Conservation (phyloP, 1,284 basidiomycete species). For the Xerocomus subilludens region DNA sequence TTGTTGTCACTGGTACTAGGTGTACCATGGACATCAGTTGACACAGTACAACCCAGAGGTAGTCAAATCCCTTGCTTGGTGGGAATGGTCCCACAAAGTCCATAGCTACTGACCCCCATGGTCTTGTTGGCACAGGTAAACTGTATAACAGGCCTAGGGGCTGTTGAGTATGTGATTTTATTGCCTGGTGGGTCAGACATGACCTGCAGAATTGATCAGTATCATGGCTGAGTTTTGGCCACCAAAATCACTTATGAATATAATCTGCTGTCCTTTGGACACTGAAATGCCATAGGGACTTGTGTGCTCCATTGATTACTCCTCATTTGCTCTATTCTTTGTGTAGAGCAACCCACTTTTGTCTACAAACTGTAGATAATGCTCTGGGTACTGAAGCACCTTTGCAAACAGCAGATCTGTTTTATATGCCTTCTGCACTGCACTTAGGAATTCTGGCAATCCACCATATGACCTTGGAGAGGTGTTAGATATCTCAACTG, state of each 20-base stretch:
- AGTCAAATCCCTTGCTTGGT: too few relatives aligned
- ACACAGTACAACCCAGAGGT: slow-evolving; percentile 51
- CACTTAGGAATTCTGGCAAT: neutral
- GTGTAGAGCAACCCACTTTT: neutral
- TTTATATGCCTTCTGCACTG: neutral
- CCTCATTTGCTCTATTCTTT: neutral
- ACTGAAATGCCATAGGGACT: slow-evolving; percentile 43
- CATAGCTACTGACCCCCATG: neutral
- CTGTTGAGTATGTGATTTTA: neutral
- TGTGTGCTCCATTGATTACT: slow-evolving; percentile 25
- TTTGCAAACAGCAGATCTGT: neutral
- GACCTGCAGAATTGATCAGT: slow-evolving; percentile 31
- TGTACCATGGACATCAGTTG: slow-evolving; percentile 54
- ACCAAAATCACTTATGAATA: slow-evolving; percentile 9
- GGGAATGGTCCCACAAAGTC: neutral
- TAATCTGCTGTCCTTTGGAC: slow-evolving; percentile 16
- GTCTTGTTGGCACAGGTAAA: neutral
- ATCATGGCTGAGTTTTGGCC: slow-evolving; percentile 32
- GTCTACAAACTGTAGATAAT: neutral
- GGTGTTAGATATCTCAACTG: neutral
- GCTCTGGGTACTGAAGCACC: neutral
- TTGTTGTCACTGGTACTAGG: slow-evolving; percentile 37
- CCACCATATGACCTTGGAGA: neutral
- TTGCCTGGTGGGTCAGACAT: neutral
- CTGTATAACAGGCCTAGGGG: neutral